Percentiles rank a stretch among this genome's conserved stretches.
These are phyloP conservation scores for Polytrichum commune DNA, from an alignment of 225 moss, liverwort and hornwort species.

Conservation along the genomic window DNA sequence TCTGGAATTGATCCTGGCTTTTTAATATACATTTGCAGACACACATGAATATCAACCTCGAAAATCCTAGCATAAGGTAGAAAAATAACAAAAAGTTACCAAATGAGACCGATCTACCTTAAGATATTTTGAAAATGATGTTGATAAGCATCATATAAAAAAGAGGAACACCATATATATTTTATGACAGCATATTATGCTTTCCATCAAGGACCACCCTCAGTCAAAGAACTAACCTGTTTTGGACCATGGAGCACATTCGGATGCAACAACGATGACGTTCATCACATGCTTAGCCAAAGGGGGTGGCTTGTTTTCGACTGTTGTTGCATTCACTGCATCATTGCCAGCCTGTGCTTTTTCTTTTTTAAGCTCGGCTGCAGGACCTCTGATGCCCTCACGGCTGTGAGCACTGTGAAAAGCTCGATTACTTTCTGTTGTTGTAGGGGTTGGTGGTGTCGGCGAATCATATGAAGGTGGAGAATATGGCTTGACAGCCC, in stretches of 20 bases:
- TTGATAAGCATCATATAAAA: no score
- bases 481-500: conserved; percentile 22
- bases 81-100: no score
- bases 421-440: conserved; percentile 8
- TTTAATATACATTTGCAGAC: no score
- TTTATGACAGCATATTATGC: no score
- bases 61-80: no score
- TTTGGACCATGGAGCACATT: conserved; percentile 57
- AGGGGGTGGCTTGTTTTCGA: conserved; percentile 26
- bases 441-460: conserved; percentile 10
- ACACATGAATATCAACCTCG: no score
- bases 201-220: no score
- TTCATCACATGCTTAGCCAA: conserved; percentile 52
- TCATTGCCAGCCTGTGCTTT: conserved; percentile 2
- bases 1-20: no score
- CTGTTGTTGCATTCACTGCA: conserved; percentile 3
- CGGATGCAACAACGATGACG: conserved; percentile 39
- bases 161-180: no score
- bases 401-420: conserved; percentile 13
- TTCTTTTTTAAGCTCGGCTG: neutral
- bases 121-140: no score
- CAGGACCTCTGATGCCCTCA: neutral
- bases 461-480: conserved; percentile 1
- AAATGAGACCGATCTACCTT: no score
- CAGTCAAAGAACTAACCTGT: conserved; percentile 20